phyloP scores from a whole-genome alignment of 306 rosid genomes.

The Arachis hypogaea region DNA sequence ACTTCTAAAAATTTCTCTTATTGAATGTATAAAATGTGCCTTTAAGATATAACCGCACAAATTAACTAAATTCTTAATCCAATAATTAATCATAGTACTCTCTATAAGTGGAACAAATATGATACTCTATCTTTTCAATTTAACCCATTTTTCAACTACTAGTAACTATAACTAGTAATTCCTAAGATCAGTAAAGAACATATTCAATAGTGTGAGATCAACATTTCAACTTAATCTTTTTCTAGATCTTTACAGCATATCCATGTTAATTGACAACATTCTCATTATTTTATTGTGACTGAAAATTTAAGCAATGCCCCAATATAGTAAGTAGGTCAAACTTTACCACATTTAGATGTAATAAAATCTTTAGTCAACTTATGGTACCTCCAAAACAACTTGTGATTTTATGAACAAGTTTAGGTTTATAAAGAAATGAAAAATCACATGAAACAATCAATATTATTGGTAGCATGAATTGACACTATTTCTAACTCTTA shows the following conservation, averaged over 20 bases:
- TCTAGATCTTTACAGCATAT: slow-evolving; percentile 40
- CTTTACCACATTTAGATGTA: slow-evolving; percentile 24
- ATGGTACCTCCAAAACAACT: background rate
- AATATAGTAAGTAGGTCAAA: slow-evolving; percentile 26
- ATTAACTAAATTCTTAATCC: too few species aligned
- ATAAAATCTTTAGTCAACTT: slow-evolving; percentile 1
- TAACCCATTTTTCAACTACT: slow-evolving; percentile 14
- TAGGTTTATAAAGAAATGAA: background rate
- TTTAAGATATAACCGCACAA: too few species aligned
- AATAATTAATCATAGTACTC: too few species aligned
- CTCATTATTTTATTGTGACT: slow-evolving; percentile 30
- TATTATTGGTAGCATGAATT: background rate
- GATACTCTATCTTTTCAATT: background rate
- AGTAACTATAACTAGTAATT: slow-evolving; percentile 16
- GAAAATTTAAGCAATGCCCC: slow-evolving; percentile 20
- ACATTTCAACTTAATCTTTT: slow-evolving; percentile 37
- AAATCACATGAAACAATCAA: background rate
- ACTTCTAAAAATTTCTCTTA: too few species aligned
- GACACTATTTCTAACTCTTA: background rate
- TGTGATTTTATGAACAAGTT: background rate
- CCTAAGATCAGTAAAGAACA: slow-evolving; percentile 14
- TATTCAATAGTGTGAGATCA: slow-evolving; percentile 32
- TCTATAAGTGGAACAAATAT: slow-evolving; percentile 14
- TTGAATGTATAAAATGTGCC: too few species aligned
- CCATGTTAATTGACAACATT: slow-evolving; percentile 38